phyloP scores from a whole-genome alignment of 2,329 filamentous ascomycete genomes.

The Dactylellina leptospora region DNA sequence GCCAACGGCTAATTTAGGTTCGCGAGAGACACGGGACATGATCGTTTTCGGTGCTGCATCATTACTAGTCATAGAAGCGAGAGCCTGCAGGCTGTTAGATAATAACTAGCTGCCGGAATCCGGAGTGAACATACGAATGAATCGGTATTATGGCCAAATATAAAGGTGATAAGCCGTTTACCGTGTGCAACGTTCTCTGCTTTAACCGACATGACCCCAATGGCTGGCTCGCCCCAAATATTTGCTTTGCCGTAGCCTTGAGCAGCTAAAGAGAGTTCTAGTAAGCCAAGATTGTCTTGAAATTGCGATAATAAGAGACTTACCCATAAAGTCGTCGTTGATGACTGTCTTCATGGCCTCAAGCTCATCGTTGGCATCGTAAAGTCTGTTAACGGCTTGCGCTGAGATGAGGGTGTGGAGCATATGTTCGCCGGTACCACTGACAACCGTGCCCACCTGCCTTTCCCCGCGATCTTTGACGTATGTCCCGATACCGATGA shows the following conservation, averaged over 20 bases:
- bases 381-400: conserved; percentile 84
- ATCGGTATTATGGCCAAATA: conserved; percentile 97
- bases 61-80: conserved; percentile 85
- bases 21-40: conserved; percentile 75
- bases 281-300: background rate
- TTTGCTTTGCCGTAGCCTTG: conserved; percentile 69
- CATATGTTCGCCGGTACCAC: conserved; percentile 96
- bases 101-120: background rate
- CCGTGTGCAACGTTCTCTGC: conserved; percentile 72
- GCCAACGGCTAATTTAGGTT: conserved; percentile 56
- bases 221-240: conserved; percentile 83
- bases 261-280: conserved; percentile 62
- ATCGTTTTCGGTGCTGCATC: conserved; percentile 80
- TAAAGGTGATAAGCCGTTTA: conserved; percentile 71
- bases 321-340: conserved; percentile 85
- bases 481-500: conserved; percentile 89
- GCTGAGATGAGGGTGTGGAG: conserved; percentile 87
- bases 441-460: conserved; percentile 64
- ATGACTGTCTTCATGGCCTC: conserved; percentile 81
- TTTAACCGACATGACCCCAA: conserved; percentile 90
- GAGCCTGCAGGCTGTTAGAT: conserved; percentile 68
- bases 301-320: conserved; percentile 42
- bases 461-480: conserved; percentile 76
- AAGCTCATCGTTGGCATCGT: conserved; percentile 75
- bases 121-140: conserved; percentile 66